These are phyloP conservation scores for Dicorynia guianensis DNA, from an alignment of 306 rosid species.

Conservation along the genomic window DNA sequence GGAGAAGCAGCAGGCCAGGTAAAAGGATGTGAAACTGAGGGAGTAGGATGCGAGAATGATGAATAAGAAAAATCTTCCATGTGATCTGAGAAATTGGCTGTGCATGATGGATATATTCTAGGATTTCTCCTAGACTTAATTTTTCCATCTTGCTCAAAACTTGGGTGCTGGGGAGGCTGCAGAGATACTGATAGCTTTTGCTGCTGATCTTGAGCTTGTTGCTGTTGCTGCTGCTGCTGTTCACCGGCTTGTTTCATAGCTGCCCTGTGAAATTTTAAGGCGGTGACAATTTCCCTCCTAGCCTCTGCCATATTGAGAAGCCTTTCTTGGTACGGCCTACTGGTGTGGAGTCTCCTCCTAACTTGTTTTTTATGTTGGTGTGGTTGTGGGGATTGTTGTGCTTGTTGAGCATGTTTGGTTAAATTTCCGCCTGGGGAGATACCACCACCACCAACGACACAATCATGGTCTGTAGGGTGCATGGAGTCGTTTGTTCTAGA, in stretches of 20 bases:
- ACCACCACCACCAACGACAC: conserved; percentile 38
- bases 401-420: conserved; percentile 38
- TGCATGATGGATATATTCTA: conserved; percentile 62
- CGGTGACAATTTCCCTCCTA: conserved; percentile 87
- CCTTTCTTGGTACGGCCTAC: conserved; percentile 78
- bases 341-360: conserved; percentile 79
- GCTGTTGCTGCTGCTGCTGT: conserved; percentile 57
- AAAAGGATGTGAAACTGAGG: conserved; percentile 44
- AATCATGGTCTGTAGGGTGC: conserved; percentile 48
- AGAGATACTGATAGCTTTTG: conserved; percentile 36
- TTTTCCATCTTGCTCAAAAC: conserved; percentile 58
- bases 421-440: conserved; percentile 38
- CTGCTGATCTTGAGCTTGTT: conserved; percentile 44
- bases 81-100: conserved; percentile 47
- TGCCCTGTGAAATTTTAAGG: conserved; percentile 90
- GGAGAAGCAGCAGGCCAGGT: conserved; percentile 52
- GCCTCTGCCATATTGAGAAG: conserved; percentile 93
- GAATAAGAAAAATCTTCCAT: conserved; percentile 42
- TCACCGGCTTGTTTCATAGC: conserved; percentile 80
- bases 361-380: conserved; percentile 76
- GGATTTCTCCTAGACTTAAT: conserved; percentile 63
- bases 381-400: conserved; percentile 46
- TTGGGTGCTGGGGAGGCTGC: conserved; percentile 44
- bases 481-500: conserved; percentile 63
- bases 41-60: conserved; percentile 40